Evolutionary conservation across 2,329 filamentous ascomycete genomes (phyloP), one percentile per base, ranked within the genome.

Genomic region (Penicillium sp.): DNA sequence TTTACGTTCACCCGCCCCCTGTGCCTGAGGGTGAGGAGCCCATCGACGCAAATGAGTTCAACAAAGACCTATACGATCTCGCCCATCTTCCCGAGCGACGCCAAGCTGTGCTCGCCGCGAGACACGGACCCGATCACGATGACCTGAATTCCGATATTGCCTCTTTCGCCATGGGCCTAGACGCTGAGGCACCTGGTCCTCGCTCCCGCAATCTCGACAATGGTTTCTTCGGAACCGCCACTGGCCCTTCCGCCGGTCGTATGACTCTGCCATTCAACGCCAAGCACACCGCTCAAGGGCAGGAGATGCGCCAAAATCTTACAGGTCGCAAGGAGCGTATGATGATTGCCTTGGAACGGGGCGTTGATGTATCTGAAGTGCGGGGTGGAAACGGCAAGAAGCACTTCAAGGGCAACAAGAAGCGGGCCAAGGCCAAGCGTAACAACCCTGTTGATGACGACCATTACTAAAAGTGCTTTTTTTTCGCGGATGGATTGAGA

Each of bases 1-100:
- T 97, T 6, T 97, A 89, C 77, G 94, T 92, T 63, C 88, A 93
- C 67, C 92, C 94, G 4, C 94, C 94, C 0, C 92, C 92, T 0
- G 49, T 59, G 2, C 53, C 78, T 2, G 70, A 71, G 33, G 67
- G 65, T 44, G 61, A 69, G 45, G 59, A 67, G 1, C 63, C 66
- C n/a, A 84, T 89, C 37, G 89, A 97, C 64, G 79, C 85, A 0
- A 77, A 78, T 47, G 84, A 88, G 51, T 99, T 97, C 81, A 99
- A 99, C 76, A 79, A 81, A 48, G 92, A 95, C 56, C 85, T 97
- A 4, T 97, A 97, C 74, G 89, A 96, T 67, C 80, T 88, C 44
- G 80, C 82, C 0, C 90, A 96, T 69, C 82, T 97, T 3, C 93
- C 93, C 0, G 85, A 87, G 61, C 94, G 92, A 75, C 85, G 92